Conservation (phyloP, 306 rosid genomes). For the Dalbergia oliveri region DNA sequence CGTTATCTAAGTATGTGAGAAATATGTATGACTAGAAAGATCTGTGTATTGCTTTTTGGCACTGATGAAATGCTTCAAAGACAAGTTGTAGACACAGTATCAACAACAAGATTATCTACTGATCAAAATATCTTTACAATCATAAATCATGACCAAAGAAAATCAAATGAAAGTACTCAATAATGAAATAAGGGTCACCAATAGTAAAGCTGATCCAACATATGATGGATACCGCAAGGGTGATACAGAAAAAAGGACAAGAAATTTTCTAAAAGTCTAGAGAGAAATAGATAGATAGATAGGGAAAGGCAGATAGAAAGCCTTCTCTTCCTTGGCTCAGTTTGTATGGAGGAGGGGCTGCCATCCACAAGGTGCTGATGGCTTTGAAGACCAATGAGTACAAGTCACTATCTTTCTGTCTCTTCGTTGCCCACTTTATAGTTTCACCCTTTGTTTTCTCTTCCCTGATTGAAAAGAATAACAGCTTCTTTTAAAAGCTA, state of each 20-base stretch:
- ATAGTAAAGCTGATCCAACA: not conserved
- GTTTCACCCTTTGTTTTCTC: constrained; percentile 6
- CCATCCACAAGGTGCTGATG: constrained; percentile 33
- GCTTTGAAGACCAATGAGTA: constrained; percentile 6
- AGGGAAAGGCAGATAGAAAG: constrained; percentile 8
- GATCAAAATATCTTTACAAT: constrained; percentile 16
- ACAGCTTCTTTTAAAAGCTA: constrained; percentile 43
- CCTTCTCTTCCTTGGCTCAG: not conserved
- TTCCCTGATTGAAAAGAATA: constrained; percentile 25
- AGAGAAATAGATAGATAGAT: not conserved
- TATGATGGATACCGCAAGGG: not conserved
- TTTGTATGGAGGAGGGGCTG: constrained; percentile 7
- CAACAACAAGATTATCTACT: constrained; percentile 6
- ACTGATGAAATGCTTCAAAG: constrained; percentile 7
- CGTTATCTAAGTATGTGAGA: constrained; percentile 1
- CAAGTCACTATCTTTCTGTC: not conserved
- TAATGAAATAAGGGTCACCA: not conserved
- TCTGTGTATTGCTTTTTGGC: not conserved
- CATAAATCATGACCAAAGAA: constrained; percentile 6
- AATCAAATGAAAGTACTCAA: not conserved
- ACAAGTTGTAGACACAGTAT: not conserved
- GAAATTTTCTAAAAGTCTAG: constrained; percentile 15
- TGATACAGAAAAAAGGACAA: constrained; percentile 11
- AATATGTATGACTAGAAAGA: not conserved
- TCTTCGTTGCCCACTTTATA: constrained; percentile 27